Base-by-base conservation (phyloP, 1,284 basidiomycete species). In the Butyriboletus appendiculatus region DNA sequence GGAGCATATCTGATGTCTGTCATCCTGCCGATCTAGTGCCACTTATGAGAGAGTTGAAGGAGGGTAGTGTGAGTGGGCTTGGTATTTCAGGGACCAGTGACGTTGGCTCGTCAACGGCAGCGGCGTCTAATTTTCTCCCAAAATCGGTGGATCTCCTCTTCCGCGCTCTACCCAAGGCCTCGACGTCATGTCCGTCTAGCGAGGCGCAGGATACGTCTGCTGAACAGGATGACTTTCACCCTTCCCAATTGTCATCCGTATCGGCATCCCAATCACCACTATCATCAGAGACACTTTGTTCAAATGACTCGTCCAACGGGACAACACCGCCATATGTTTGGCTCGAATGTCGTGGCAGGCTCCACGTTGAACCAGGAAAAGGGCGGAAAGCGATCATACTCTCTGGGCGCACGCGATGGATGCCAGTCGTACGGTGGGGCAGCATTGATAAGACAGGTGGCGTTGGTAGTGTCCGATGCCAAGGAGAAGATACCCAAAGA, bases 31-130 rank as follows among this genome's bases (percentile, higher is more conserved):
- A 98, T 68, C 80, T 94, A 37, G 90, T 96, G 1, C 94, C 94
- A 0, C 82, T 97, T 59, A 90, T 93, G 81, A 84, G 96, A 41
- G 94, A 96, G 74, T 80, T 98, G 58, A 98, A 98, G 72, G 95
- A 97, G 64, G 79, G 81, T 32, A 83, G 80, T 30, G 67, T 77
- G 9, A 74, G 71, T 20, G 67, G 67, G 15, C 54, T 64, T 37
- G 40, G 50, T 46, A 35, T 42, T 43, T 33, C 50, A 40, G 56
- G 61, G 24, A 49, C 55, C 2, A 39, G 53, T 5, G 68, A 69
- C 32, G 28, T 41, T 30, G 48, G 59, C 22, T 54, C 50, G 45
- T 56, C 53, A 38, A 46, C 45, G 20, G 56, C 30, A 3, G 20
- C 37, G 14, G 34, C 44, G 16, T 34, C 57, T 14, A 55, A 51